Evolutionary conservation across 2,329 filamentous ascomycete genomes (phyloP).

Genomic region (Calonectria pauciramosa): DNA sequence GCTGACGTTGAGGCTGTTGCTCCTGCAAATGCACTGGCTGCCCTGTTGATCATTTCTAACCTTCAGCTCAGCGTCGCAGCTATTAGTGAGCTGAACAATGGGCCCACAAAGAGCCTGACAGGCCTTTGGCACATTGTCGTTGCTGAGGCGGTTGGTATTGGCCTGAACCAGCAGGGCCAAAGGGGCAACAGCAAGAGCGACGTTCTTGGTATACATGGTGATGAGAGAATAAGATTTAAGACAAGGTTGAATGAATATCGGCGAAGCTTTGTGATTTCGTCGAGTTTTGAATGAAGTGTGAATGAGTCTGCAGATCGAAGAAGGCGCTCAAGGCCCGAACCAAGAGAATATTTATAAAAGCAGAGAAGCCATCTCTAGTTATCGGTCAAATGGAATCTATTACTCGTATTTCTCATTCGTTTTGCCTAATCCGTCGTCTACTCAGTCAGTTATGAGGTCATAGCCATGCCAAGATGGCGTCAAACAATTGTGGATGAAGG

Average conservation of each 20-base stretch:
- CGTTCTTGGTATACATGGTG: background rate
- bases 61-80: background rate
- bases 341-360: background rate
- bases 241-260: background rate
- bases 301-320: background rate
- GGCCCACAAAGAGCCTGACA: background rate
- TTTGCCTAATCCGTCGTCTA: background rate
- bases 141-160: background rate
- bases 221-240: background rate
- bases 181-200: background rate
- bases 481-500: background rate
- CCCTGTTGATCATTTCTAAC: background rate
- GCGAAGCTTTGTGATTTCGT: background rate
- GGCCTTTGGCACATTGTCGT: background rate
- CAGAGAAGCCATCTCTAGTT: background rate
- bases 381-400: background rate
- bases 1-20: background rate
- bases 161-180: background rate
- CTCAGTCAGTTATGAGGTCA: background rate
- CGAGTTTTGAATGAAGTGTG: background rate
- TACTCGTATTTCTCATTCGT: background rate
- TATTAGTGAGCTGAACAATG: background rate
- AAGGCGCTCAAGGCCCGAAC: background rate
- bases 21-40: background rate
- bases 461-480: background rate